Conservation (phyloP, 1,139 yeast genomes). For the Yarrowia galli region DNA sequence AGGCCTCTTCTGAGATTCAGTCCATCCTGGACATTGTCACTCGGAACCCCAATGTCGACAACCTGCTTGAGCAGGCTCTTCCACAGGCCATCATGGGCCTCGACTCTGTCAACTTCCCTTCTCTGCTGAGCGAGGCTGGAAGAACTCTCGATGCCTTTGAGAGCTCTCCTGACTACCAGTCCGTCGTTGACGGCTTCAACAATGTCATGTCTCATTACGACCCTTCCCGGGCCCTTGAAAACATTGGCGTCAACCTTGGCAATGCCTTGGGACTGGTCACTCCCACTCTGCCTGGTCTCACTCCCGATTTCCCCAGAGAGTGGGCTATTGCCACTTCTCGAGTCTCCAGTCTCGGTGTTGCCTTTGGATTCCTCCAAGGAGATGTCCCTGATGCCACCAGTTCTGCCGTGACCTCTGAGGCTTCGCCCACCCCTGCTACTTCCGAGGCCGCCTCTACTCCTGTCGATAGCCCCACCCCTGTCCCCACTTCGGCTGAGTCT, state of each 20-base stretch:
- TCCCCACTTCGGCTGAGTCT: neutral
- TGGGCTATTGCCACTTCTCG: neutral
- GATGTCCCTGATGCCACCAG: neutral
- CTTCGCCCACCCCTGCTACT: slow-evolving; percentile 18
- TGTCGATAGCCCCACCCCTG: too few species aligned
- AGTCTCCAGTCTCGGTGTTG: neutral
- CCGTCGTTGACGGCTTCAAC: neutral
- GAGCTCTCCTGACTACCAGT: neutral
- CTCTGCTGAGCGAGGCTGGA: slow-evolving; percentile 39
- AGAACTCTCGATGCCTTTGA: neutral
- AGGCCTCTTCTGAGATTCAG: slow-evolving; percentile 41
- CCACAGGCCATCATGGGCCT: slow-evolving; percentile 43
- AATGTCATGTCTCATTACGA: neutral
- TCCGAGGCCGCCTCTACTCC: neutral
- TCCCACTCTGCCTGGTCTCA: neutral
- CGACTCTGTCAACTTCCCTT: slow-evolving; percentile 46
- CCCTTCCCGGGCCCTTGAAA: neutral
- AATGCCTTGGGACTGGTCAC: neutral
- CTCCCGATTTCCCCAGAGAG: slow-evolving; percentile 4
- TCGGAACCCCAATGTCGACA: slow-evolving; percentile 42
- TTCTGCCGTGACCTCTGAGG: slow-evolving; percentile 40
- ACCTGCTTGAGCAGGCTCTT: slow-evolving; percentile 42
- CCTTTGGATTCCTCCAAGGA: neutral
- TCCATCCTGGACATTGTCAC: slow-evolving; percentile 42
- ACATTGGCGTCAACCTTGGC: neutral